Conservation (phyloP, 805 yeast species). For the Teunomyces stri region DNA sequence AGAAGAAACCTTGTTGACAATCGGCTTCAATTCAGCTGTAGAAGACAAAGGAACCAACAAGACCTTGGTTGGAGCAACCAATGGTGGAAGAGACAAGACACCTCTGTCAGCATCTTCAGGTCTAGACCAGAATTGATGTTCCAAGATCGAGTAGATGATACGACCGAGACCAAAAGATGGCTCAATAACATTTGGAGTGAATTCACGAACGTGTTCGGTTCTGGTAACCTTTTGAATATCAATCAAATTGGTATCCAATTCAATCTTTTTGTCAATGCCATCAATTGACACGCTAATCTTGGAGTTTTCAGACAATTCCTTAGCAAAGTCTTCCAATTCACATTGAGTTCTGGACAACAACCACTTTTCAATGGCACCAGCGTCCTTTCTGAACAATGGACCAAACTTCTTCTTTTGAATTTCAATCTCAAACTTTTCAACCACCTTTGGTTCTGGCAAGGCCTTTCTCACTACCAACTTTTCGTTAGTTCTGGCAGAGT, state of each 20-base stretch:
- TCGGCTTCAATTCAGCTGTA: conserved; percentile 75
- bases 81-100: conserved; percentile 88
- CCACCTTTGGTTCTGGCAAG: conserved; percentile 77
- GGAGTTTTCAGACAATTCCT: conserved; percentile 60
- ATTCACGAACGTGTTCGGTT: conserved; percentile 91
- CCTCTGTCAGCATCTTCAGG: conserved; percentile 83
- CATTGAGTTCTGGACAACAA: conserved; percentile 73
- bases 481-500: conserved; percentile 91
- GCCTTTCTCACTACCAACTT: conserved; percentile 92
- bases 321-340: conserved; percentile 74
- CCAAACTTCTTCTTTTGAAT: conserved; percentile 95
- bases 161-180: conserved; percentile 99
- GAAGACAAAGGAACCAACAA: conserved; percentile 90
- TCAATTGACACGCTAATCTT: conserved; percentile 66
- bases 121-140: conserved; percentile 94
- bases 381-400: conserved; percentile 96
- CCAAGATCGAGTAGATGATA: conserved; percentile 87
- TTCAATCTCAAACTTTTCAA: conserved; percentile 80
- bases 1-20: conserved; percentile 65
- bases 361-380: conserved; percentile 86
- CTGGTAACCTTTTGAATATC: conserved; percentile 74
- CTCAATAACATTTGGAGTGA: conserved; percentile 94
- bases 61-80: conserved; percentile 97
- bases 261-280: conserved; percentile 63
- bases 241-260: conserved; percentile 69